phyloP scores from a whole-genome alignment of 176 grass and related monocot species.

The Poa annua region DNA sequence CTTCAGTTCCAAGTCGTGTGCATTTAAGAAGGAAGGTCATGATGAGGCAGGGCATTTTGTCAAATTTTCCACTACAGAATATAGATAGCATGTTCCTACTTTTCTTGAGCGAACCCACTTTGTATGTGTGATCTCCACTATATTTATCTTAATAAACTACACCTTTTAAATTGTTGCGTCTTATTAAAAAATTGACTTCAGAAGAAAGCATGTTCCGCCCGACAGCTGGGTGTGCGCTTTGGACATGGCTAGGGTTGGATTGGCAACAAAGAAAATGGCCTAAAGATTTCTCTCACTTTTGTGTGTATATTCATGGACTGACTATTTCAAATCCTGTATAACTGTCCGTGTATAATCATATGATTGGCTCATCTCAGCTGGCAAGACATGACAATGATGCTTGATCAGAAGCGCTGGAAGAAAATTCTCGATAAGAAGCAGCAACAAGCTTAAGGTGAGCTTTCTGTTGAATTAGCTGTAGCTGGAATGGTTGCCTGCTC shows the following conservation, averaged over 20 bases:
- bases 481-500: not conserved
- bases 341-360: not conserved
- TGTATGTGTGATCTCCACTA: not conserved
- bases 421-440: slow-evolving; percentile 56
- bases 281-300: too few species aligned
- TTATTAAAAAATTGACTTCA: not conserved
- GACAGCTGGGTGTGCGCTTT: not conserved
- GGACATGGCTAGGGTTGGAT: not conserved
- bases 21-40: not conserved
- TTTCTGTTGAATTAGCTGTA: not conserved
- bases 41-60: not conserved
- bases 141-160: not conserved
- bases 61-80: not conserved
- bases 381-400: slow-evolving; percentile 55
- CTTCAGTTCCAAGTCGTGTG: not conserved
- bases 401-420: slow-evolving; percentile 60
- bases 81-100: not conserved
- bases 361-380: slow-evolving; percentile 37
- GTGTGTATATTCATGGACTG: not conserved
- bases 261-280: not conserved
- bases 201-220: not conserved
- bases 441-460: slow-evolving; percentile 49
- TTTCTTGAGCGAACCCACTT: not conserved
- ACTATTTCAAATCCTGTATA: not conserved
- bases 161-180: not conserved